Percentiles rank a stretch among this genome's conserved stretches.
phyloP scores from a whole-genome alignment of 345 rosid species.

The Noccaea caerulescens region DNA sequence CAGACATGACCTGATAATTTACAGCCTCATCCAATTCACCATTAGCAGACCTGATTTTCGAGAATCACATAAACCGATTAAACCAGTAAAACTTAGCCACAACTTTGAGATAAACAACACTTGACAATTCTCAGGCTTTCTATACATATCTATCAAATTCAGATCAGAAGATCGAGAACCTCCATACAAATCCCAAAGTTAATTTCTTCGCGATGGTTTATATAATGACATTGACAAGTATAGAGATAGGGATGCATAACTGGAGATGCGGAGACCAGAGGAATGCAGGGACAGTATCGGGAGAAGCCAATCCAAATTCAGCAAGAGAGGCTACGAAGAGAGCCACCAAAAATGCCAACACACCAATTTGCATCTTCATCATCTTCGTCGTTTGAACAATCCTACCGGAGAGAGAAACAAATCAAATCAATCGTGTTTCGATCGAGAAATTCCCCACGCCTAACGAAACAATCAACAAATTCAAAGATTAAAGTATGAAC shows the following conservation, averaged over 20 bases:
- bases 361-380: constrained; percentile 43
- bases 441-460: constrained; percentile 1
- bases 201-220: background rate
- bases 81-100: constrained; percentile 4
- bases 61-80: constrained; percentile 10
- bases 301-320: constrained; percentile 48
- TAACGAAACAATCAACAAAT: background rate
- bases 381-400: constrained; percentile 29
- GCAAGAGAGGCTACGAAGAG: constrained; percentile 40
- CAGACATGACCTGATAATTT: constrained; percentile 73
- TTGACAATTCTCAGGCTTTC: background rate
- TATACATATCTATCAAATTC: constrained; percentile 9
- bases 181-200: background rate
- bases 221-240: background rate
- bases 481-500: background rate
- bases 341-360: constrained; percentile 39
- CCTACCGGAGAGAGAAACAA: background rate
- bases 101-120: constrained; percentile 4
- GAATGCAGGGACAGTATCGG: constrained; percentile 72
- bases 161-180: constrained; percentile 5
- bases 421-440: constrained; percentile 16
- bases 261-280: constrained; percentile 73
- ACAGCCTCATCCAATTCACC: constrained; percentile 51
- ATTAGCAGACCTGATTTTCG: constrained; percentile 42
- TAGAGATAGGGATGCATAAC: constrained; percentile 37